Conservation (phyloP, 2,329 filamentous ascomycete genomes). For the Hysterium pulicare region DNA sequence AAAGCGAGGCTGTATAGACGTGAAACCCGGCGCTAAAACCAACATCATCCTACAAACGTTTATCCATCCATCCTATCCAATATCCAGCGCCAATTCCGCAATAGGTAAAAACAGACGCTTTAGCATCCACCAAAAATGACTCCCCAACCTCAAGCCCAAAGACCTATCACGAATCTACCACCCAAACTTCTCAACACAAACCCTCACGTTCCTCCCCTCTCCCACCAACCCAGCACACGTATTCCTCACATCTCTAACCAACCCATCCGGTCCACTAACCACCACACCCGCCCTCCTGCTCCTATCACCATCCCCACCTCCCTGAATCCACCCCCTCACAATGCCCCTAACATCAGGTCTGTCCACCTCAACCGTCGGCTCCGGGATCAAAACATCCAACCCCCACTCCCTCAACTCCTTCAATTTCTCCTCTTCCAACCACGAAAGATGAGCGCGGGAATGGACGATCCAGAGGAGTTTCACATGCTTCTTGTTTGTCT, state of each 20-base stretch:
- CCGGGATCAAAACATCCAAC: slow-evolving; percentile 52
- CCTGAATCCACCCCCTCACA: slow-evolving; percentile 42
- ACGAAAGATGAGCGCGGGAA: slow-evolving; percentile 50
- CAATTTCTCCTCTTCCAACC: slow-evolving; percentile 52
- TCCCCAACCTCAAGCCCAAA: too few species aligned
- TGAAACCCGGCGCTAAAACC: too few species aligned
- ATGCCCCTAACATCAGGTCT: slow-evolving; percentile 51
- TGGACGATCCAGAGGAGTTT: slow-evolving; percentile 60
- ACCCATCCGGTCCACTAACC: slow-evolving; percentile 60
- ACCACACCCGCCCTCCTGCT: slow-evolving; percentile 49
- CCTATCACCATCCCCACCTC: slow-evolving; percentile 15
- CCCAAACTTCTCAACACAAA: slow-evolving; percentile 65
- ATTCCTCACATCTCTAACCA: slow-evolving; percentile 61
- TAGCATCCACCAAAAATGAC: too few species aligned
- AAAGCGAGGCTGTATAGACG: too few species aligned
- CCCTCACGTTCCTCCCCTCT: slow-evolving; percentile 48
- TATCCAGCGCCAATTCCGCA: too few species aligned
- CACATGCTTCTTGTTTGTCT: slow-evolving; percentile 35
- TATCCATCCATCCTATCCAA: too few species aligned
- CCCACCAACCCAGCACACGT: slow-evolving; percentile 50
- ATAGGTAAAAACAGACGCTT: too few species aligned
- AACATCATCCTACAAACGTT: too few species aligned
- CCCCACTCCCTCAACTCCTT: slow-evolving; percentile 50
- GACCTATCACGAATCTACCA: too few species aligned
- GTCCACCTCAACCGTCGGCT: slow-evolving; percentile 52